These are phyloP conservation scores for Vitis cinerea DNA, from an alignment of 164 flowering plant species.

Conservation along the genomic window DNA sequence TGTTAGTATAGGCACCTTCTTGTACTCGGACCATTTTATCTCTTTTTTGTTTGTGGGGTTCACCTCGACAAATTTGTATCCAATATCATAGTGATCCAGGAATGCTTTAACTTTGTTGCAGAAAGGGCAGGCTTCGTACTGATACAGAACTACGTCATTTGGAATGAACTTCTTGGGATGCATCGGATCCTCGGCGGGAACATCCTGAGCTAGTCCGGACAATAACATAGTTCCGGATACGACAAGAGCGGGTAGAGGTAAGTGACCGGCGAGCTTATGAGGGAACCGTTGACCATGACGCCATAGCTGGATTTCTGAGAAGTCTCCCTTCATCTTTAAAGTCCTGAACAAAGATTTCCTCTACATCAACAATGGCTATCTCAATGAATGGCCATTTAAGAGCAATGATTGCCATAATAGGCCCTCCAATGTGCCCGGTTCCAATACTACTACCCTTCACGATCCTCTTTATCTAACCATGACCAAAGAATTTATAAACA, in stretches of 20 bases:
- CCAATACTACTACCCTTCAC: too few species aligned
- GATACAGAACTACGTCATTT: slow-evolving; percentile 84
- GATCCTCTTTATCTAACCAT: too few species aligned
- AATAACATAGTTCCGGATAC: slow-evolving; percentile 47
- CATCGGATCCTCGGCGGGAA: slow-evolving; percentile 53
- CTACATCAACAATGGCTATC: too few species aligned
- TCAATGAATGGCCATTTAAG: too few species aligned
- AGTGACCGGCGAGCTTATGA: slow-evolving; percentile 7
- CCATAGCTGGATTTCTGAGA: too few species aligned
- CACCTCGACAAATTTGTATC: slow-evolving; percentile 92
- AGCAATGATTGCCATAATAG: too few species aligned
- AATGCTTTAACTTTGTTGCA: slow-evolving; percentile 97
- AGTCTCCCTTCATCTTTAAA: too few species aligned
- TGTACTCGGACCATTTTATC: slow-evolving; percentile 93
- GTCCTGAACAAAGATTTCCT: too few species aligned
- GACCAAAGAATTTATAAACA: too few species aligned
- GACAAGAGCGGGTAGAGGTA: slow-evolving; percentile 16
- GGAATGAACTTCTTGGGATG: slow-evolving; percentile 35
- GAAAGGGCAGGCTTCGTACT: slow-evolving; percentile 98
- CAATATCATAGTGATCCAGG: slow-evolving; percentile 78
- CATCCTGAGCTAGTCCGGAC: slow-evolving; percentile 41
- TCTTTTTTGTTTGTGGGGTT: slow-evolving; percentile 93
- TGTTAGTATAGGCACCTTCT: slow-evolving; percentile 86
- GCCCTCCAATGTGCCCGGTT: too few species aligned
- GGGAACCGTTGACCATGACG: not conserved